Evolutionary conservation across 805 yeast species (phyloP).

Genomic region (Blastobotrys peoriensis): DNA sequence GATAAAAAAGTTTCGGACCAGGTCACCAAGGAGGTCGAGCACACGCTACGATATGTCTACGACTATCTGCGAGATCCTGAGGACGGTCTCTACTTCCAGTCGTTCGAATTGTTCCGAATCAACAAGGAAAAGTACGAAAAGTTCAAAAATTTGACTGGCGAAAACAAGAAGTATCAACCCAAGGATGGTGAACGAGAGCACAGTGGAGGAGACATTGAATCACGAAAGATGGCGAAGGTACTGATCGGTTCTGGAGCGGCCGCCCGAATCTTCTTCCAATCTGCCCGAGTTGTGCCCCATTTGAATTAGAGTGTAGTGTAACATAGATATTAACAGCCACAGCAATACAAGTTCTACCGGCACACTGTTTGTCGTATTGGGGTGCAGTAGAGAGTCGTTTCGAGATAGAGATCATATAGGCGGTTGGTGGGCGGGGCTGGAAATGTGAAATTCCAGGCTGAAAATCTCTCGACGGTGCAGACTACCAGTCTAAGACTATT

Average conservation of each 20-base stretch:
- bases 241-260: conserved; percentile 63
- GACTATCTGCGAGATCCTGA: conserved; percentile 50
- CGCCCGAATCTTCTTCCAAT: conserved; percentile 63
- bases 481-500: too few relatives aligned
- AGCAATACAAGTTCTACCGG: background rate
- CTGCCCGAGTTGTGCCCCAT: conserved; percentile 48
- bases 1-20: conserved; percentile 30
- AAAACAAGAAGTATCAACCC: conserved; percentile 44
- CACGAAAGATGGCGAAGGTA: conserved; percentile 40
- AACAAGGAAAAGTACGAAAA: conserved; percentile 45
- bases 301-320: background rate
- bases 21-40: conserved; percentile 38
- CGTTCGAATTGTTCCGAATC: conserved; percentile 52
- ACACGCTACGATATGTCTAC: conserved; percentile 53
- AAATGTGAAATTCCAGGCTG: too few relatives aligned
- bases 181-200: conserved; percentile 47
- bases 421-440: too few relatives aligned
- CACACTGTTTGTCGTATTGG: background rate
- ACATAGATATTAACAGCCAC: background rate
- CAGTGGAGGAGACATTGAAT: conserved; percentile 34
- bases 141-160: conserved; percentile 52
- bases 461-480: too few relatives aligned
- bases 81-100: conserved; percentile 55
- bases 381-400: background rate
- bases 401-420: background rate